Percentiles rank a stretch among this genome's conserved stretches.
Conservation (phyloP, 768 basidiomycete species). For the Trametes meyenii region DNA sequence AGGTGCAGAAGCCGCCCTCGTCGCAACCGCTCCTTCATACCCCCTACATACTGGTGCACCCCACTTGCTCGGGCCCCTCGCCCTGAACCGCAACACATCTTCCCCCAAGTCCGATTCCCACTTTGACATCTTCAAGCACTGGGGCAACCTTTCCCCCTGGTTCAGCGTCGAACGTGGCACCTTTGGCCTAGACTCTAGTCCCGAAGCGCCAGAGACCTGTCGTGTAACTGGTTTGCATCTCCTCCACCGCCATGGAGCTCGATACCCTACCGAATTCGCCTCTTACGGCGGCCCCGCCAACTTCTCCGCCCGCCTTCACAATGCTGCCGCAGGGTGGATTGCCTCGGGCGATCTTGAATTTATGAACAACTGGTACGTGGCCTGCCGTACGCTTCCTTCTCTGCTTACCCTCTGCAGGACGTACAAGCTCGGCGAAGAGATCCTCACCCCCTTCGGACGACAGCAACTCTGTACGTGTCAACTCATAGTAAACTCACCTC, state of each 20-base stretch:
- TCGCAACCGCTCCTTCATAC: constrained; percentile 77
- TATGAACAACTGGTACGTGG: constrained; percentile 76
- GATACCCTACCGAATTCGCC: constrained; percentile 68
- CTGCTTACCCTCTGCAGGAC: constrained; percentile 52
- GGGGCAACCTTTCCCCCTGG: constrained; percentile 90
- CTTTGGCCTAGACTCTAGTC: constrained; percentile 75
- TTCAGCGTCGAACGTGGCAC: constrained; percentile 66
- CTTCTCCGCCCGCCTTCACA: constrained; percentile 57
- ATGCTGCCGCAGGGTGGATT: constrained; percentile 59
- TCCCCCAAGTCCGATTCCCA: constrained; percentile 22
- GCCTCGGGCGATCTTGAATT: constrained; percentile 70
- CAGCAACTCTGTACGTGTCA: constrained; percentile 72
- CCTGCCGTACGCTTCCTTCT: background rate
- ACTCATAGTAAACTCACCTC: background rate
- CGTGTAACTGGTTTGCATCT: constrained; percentile 74
- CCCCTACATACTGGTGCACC: constrained; percentile 75
- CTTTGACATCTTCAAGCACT: constrained; percentile 73
- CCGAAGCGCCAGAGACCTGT: constrained; percentile 72
- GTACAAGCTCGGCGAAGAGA: constrained; percentile 88
- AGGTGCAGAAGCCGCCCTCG: constrained; percentile 72
- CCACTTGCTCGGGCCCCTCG: constrained; percentile 54
- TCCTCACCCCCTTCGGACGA: constrained; percentile 88
- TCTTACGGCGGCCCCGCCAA: constrained; percentile 61
- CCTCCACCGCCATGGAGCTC: constrained; percentile 81
- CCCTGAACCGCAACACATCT: constrained; percentile 31